phyloP scores from a whole-genome alignment of 768 basidiomycete genomes.

The Amanita pallidorosea region DNA sequence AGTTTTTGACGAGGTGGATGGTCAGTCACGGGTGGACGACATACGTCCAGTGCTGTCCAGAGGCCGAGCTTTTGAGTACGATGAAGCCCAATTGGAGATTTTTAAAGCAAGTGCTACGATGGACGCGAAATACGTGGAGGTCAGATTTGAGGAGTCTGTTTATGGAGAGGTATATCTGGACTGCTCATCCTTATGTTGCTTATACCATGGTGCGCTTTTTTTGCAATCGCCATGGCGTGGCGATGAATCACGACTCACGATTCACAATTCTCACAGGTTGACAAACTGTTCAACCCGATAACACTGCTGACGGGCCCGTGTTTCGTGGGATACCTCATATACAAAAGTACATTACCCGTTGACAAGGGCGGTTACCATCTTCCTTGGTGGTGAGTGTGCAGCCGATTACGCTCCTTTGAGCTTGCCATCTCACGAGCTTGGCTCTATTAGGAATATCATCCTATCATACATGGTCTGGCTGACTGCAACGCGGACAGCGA shows the following conservation, averaged over 20 bases:
- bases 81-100: constrained; percentile 98
- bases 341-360: constrained; percentile 64
- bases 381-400: constrained; percentile 68
- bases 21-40: constrained; percentile 92
- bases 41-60: constrained; percentile 82
- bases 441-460: constrained; percentile 49
- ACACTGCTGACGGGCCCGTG: constrained; percentile 79
- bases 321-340: constrained; percentile 67
- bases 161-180: constrained; percentile 84
- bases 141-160: constrained; percentile 83
- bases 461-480: constrained; percentile 63
- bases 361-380: constrained; percentile 68
- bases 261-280: constrained; percentile 35
- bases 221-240: too few species aligned
- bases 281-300: constrained; percentile 79
- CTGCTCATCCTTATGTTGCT: constrained; percentile 81
- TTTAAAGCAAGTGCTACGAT: constrained; percentile 85
- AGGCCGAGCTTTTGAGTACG: constrained; percentile 78
- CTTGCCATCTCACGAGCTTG: constrained; percentile 1
- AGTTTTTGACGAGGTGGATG: constrained; percentile 95
- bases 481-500: constrained; percentile 60
- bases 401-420: neutral
- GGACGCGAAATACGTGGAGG: constrained; percentile 94
- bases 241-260: neutral
- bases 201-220: constrained; percentile 91